These are phyloP conservation scores for Phaffomyces antillensis DNA, from an alignment of 805 yeast species.

Conservation along the genomic window DNA sequence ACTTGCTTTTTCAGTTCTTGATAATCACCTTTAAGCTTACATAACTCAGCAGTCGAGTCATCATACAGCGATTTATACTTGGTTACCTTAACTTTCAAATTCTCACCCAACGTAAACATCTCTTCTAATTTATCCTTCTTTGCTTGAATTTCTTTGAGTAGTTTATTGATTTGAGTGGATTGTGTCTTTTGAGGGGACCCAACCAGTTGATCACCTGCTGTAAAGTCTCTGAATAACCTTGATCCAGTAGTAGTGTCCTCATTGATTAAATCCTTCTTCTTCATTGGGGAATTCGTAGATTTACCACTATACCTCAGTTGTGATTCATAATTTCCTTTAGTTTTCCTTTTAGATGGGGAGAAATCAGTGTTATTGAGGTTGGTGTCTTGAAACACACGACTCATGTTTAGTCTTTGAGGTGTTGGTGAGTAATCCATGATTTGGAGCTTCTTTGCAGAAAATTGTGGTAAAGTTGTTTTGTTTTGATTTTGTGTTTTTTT, in stretches of 20 bases:
- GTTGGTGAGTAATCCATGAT: conserved; percentile 24
- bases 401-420: conserved; percentile 17
- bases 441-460: not conserved
- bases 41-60: too few species aligned
- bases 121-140: conserved; percentile 26
- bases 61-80: conserved; percentile 21
- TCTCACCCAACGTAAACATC: conserved; percentile 26
- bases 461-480: not conserved
- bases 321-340: conserved; percentile 9
- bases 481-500: not conserved
- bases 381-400: conserved; percentile 19
- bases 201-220: conserved; percentile 13
- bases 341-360: conserved; percentile 6
- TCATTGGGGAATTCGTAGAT: conserved; percentile 20
- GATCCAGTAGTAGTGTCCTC: conserved; percentile 14
- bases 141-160: conserved; percentile 30
- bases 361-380: conserved; percentile 16
- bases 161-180: conserved; percentile 31
- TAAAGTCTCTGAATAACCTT: conserved; percentile 17
- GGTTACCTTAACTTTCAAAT: conserved; percentile 27
- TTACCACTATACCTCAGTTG: conserved; percentile 17
- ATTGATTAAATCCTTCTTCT: not conserved
- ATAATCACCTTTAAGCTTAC: too few species aligned
- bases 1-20: conserved; percentile 7
- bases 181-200: conserved; percentile 28